Percentiles rank a stretch among this genome's conserved stretches.
Evolutionary conservation across 352 stramenopile genomes (phyloP).

Genomic region (Pythium sukuiense): DNA sequence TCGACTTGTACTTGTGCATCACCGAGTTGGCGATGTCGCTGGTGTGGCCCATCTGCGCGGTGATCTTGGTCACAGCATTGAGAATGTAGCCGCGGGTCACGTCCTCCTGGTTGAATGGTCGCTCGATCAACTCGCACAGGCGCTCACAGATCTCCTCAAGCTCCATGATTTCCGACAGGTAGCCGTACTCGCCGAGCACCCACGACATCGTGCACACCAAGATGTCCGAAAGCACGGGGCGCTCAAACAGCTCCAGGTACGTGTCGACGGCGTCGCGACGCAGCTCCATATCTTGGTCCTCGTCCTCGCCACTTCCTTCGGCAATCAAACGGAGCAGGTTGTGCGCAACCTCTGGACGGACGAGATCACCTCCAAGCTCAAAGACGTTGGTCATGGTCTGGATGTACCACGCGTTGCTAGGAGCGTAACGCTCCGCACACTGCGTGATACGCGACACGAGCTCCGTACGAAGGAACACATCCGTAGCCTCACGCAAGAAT

Average conservation of each 20-base stretch:
- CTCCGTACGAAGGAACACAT: conserved; percentile 97
- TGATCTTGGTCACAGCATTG: conserved; percentile 98
- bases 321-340: conserved; percentile 99
- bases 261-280: conserved; percentile 96
- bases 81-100: conserved; percentile 96
- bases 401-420: conserved; percentile 99
- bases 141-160: conserved; percentile 94
- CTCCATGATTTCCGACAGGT: conserved; percentile 92
- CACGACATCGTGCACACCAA: conserved; percentile 98
- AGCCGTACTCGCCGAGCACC: conserved; percentile 99
- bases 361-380: conserved; percentile 95
- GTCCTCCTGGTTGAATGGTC: conserved; percentile 83
- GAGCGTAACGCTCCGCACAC: conserved; percentile 96
- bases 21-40: conserved; percentile 90
- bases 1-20: conserved; percentile 97
- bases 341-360: conserved; percentile 96
- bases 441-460: conserved; percentile 97
- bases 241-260: conserved; percentile 96
- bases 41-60: conserved; percentile 93
- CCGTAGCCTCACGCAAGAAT: conserved; percentile 94
- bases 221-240: conserved; percentile 93
- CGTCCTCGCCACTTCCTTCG: conserved; percentile 96
- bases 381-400: conserved; percentile 97
- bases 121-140: conserved; percentile 93
- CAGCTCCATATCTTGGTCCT: conserved; percentile 95